phyloP scores from a whole-genome alignment of 2,329 filamentous ascomycete species.

The Xylaria sp. region DNA sequence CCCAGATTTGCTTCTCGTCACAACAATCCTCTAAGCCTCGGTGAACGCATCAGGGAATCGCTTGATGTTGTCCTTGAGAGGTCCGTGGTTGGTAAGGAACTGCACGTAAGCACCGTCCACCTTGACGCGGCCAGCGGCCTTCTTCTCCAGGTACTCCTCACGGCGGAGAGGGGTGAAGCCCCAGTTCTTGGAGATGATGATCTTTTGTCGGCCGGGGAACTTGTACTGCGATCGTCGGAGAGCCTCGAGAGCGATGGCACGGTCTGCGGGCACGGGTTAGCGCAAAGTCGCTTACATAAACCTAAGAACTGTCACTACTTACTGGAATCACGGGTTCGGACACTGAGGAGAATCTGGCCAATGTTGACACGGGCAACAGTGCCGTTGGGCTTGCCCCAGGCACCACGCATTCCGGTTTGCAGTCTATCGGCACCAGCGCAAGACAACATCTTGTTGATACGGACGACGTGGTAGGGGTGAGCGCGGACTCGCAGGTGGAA shows the following conservation, averaged over 20 bases:
- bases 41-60: constrained; percentile 93
- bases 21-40: constrained; percentile 48
- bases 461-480: constrained; percentile 99
- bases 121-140: constrained; percentile 90
- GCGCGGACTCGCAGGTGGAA: constrained; percentile 81
- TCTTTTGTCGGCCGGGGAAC: constrained; percentile 99
- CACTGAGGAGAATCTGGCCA: constrained; percentile 96
- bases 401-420: constrained; percentile 99
- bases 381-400: constrained; percentile 99
- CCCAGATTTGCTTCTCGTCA: constrained; percentile 34
- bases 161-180: constrained; percentile 98
- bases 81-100: constrained; percentile 95
- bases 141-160: constrained; percentile 96
- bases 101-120: constrained; percentile 99
- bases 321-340: constrained; percentile 94
- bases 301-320: constrained; percentile 43
- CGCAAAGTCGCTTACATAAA: neutral
- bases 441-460: constrained; percentile 99
- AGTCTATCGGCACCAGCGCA: constrained; percentile 99
- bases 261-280: constrained; percentile 59
- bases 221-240: constrained; percentile 99
- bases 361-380: constrained; percentile 99
- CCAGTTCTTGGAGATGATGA: constrained; percentile 99
- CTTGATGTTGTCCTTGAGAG: constrained; percentile 82
- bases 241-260: constrained; percentile 92